phyloP scores from a whole-genome alignment of 768 basidiomycete species.

The Tricholoma terreum region DNA sequence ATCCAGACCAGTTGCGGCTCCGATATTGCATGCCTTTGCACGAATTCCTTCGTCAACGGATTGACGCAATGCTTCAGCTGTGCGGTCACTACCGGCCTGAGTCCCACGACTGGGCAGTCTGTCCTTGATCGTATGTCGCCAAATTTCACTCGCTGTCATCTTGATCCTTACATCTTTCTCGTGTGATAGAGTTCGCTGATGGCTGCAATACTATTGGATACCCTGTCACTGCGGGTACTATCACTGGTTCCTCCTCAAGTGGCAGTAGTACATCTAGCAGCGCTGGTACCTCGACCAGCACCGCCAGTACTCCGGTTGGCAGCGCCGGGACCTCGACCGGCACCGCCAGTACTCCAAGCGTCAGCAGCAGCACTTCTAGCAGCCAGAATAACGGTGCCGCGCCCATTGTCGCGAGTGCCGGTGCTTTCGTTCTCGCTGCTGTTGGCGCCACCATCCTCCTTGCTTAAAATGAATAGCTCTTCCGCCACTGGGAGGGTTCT shows the following conservation, averaged over 20 bases:
- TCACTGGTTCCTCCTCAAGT: constrained; percentile 1
- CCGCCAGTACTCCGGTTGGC: neutral
- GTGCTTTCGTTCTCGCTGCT: neutral
- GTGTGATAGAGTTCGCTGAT: constrained; percentile 2
- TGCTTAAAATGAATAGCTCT: neutral
- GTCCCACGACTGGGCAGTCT: constrained; percentile 2
- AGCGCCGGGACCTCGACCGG: neutral
- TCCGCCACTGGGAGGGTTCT: neutral
- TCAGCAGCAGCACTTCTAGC: neutral
- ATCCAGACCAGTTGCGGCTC: constrained; percentile 2
- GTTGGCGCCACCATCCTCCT: neutral
- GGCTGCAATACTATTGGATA: constrained; percentile 4
- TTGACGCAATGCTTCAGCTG: constrained; percentile 9
- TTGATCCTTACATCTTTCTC: neutral
- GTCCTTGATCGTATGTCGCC: constrained; percentile 7
- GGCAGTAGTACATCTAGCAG: neutral
- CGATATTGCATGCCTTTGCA: constrained; percentile 8
- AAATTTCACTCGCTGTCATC: neutral
- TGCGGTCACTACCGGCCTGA: constrained; percentile 6
- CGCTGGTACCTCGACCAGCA: neutral
- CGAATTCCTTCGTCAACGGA: neutral
- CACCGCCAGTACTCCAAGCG: no score
- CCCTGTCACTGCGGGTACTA: constrained; percentile 6
- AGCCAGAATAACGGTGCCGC: neutral
- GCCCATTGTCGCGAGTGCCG: neutral